A percentile compares a stretch with the other conserved stretches of the same genome.
phyloP scores from a whole-genome alignment of 768 basidiomycete genomes.

The Boletellus emodensis region DNA sequence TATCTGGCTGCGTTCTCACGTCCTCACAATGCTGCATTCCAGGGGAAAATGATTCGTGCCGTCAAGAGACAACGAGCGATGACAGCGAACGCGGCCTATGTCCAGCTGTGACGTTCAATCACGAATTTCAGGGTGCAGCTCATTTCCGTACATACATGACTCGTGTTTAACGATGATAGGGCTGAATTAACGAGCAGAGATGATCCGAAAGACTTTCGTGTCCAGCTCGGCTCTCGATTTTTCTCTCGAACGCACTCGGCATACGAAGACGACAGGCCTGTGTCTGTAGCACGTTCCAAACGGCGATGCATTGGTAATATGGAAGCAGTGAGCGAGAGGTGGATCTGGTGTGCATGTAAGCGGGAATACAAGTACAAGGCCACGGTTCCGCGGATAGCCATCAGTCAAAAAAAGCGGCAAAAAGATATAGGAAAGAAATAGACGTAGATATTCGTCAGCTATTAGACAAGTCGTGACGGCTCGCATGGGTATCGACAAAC shows the following conservation, averaged over 20 bases:
- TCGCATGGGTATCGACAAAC: constrained; percentile 1
- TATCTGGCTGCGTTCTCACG: neutral
- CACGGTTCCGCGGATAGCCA: neutral
- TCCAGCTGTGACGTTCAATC: too few species aligned
- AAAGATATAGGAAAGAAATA: neutral
- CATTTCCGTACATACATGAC: neutral
- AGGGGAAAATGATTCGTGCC: neutral
- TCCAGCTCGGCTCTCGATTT: too few species aligned
- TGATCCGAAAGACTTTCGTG: too few species aligned
- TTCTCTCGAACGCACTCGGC: too few species aligned
- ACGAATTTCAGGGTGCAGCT: neutral
- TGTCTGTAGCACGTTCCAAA: too few species aligned
- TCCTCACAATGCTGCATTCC: neutral
- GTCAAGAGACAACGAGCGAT: constrained; percentile 4
- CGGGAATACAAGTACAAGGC: neutral
- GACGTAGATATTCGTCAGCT: constrained; percentile 3
- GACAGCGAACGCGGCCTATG: too few species aligned
- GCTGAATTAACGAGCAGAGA: too few species aligned
- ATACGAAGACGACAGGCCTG: too few species aligned
- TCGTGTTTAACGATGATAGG: too few species aligned
- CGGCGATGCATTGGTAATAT: too few species aligned
- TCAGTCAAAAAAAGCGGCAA: neutral
- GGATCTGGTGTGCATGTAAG: too few species aligned
- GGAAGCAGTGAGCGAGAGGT: too few species aligned
- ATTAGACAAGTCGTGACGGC: neutral